Evolutionary conservation across 208 protist genomes (phyloP), one percentile per base, ranked within the genome.

Genomic region (Crithidia sp.): DNA sequence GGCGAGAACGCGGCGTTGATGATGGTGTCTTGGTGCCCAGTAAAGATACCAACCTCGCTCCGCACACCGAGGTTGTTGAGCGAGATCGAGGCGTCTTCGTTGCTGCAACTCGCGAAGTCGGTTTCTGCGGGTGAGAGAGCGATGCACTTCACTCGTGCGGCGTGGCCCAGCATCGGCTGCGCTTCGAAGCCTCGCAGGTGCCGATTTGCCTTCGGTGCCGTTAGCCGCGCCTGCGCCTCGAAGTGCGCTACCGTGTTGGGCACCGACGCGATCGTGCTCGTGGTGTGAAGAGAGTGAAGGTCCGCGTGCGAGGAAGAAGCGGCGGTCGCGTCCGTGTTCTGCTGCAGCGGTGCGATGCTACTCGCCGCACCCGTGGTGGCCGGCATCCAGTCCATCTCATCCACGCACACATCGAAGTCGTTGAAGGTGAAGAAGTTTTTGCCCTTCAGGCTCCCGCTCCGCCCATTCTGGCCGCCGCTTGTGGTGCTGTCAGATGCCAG

Each of bases 81-180:
- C 17, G 79, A 81, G 52, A 96, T 81, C 16, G 86, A 93, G 56
- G 91, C 87, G 58, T 95, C 93, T 69, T 95, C 90, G 73, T 88
- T 90, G 67, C 85, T 90, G 77, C 93, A 97, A 61, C 86, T 95
- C 57, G 83, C 91, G 56, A 85, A 93, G 65, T 93, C 89, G 37
- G 61, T 76, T 79, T 96, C 91, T 12, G 63, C 68, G 2, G 93
- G 88, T 4, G 85, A 54, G 28, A 97, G 54, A 12, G 91, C 82
- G 66, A 96, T 90, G 78, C 93, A 96, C 77, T 93, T 94, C 19
- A 97, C 90, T 12, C 93, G 87, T 0, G 75, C 85, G 3, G 90
- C 75, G 81, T 97, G 93, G 37, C 91, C 93, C 55, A 94, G 71
- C 13, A 91, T 52, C 12, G 77, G 64, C 0, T 14, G 5, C 7